These are phyloP conservation scores for Acidomyces sp. DNA, from an alignment of 495 filamentous ascomycete species.

Conservation along the genomic window DNA sequence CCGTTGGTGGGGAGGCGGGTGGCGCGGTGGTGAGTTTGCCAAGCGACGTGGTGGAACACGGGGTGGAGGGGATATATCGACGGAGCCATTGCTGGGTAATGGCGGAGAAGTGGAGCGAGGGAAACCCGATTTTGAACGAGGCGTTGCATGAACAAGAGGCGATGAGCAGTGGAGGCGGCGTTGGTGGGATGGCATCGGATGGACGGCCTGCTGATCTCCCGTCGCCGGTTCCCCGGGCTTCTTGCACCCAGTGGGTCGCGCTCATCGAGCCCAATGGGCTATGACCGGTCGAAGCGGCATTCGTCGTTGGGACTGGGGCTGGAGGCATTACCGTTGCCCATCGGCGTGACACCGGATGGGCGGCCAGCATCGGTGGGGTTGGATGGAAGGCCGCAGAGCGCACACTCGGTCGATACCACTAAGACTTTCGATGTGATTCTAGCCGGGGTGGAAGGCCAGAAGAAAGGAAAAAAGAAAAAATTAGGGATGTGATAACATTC, in stretches of 20 bases:
- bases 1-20: slow-evolving; percentile 50
- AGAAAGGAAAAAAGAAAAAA: slow-evolving; percentile 34
- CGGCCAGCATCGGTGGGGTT: slow-evolving; percentile 1
- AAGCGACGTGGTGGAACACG: slow-evolving; percentile 71
- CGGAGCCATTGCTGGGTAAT: slow-evolving; percentile 85
- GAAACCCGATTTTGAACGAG: slow-evolving; percentile 20
- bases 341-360: slow-evolving; percentile 25
- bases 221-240: neutral
- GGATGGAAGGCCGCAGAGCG: slow-evolving; percentile 11
- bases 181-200: neutral
- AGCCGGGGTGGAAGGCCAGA: slow-evolving; percentile 34
- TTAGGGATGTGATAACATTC: no score
- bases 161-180: slow-evolving; percentile 8
- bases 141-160: slow-evolving; percentile 19
- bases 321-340: slow-evolving; percentile 29
- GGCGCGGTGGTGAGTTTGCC: slow-evolving; percentile 63
- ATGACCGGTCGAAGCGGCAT: slow-evolving; percentile 9
- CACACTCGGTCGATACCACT: slow-evolving; percentile 9
- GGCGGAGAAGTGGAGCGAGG: slow-evolving; percentile 55
- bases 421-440: slow-evolving; percentile 57
- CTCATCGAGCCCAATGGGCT: neutral
- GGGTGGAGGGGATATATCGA: slow-evolving; percentile 79
- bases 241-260: neutral
- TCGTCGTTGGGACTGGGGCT: slow-evolving; percentile 22
- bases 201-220: neutral